These are phyloP conservation scores for Ophiostoma australiae DNA, from an alignment of 2,329 filamentous ascomycete species.

Conservation along the genomic window DNA sequence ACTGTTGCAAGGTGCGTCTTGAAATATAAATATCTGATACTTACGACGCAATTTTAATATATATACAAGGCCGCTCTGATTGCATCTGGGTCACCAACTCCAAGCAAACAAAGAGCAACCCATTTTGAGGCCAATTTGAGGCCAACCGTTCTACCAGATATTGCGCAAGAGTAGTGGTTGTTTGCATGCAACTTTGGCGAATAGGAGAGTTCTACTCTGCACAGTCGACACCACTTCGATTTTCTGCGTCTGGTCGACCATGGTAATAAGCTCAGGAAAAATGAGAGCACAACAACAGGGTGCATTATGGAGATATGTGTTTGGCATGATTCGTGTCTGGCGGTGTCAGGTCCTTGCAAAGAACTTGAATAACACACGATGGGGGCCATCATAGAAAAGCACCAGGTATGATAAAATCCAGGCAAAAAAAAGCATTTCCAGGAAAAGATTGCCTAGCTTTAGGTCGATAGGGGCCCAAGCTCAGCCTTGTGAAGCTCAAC, in stretches of 20 bases:
- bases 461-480: not conserved
- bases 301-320: not conserved
- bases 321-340: not conserved
- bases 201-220: not conserved
- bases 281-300: not conserved
- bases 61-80: not conserved
- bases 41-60: not conserved
- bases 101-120: not conserved
- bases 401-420: not conserved
- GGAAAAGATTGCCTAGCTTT: not conserved
- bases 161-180: not conserved
- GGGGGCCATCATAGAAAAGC: not conserved
- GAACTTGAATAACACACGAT: not conserved
- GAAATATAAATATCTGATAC: not conserved
- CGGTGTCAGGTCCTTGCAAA: not conserved
- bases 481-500: too few species aligned
- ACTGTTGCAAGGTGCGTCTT: not conserved
- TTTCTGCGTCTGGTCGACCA: not conserved
- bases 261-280: not conserved
- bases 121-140: constrained; percentile 10
- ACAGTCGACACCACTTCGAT: not conserved
- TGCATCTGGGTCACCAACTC: not conserved
- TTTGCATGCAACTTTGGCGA: constrained; percentile 1
- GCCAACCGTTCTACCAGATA: not conserved
- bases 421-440: not conserved